These are phyloP conservation scores for Sclerotinia minor DNA, from an alignment of 2,329 filamentous ascomycete genomes.

Conservation along the genomic window DNA sequence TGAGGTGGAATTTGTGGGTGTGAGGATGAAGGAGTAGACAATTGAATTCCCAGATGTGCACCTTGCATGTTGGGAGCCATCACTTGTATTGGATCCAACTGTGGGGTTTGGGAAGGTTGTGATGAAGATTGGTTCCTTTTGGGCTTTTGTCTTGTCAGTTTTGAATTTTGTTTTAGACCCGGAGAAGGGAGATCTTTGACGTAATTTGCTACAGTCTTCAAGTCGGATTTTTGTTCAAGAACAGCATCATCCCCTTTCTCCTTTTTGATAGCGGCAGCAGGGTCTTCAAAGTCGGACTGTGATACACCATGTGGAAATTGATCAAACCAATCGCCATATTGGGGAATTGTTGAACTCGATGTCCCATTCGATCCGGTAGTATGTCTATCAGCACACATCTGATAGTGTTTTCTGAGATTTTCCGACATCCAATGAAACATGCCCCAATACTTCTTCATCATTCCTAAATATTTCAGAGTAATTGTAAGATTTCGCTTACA, in stretches of 20 bases:
- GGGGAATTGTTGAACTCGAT: slow-evolving; percentile 67
- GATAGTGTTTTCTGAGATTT: slow-evolving; percentile 85
- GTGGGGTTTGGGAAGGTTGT: slow-evolving; percentile 32
- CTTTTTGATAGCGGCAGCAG: slow-evolving; percentile 64
- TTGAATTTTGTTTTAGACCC: slow-evolving; percentile 40
- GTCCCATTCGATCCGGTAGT: slow-evolving; percentile 50
- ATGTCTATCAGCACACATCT: slow-evolving; percentile 78
- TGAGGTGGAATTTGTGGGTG: slow-evolving; percentile 27
- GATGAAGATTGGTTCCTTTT: slow-evolving; percentile 43
- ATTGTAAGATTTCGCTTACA: slow-evolving; percentile 83
- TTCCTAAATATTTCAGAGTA: slow-evolving; percentile 86
- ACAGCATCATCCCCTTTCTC: slow-evolving; percentile 85
- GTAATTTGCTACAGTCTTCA: slow-evolving; percentile 95
- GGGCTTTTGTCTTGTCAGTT: slow-evolving; percentile 44
- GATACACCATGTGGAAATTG: slow-evolving; percentile 91
- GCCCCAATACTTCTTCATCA: slow-evolving; percentile 97
- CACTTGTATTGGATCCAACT: slow-evolving; percentile 34
- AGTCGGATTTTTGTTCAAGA: slow-evolving; percentile 80
- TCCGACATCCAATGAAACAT: slow-evolving; percentile 98
- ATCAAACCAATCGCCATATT: slow-evolving; percentile 98
- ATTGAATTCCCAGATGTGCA: slow-evolving; percentile 12
- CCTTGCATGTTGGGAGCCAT: slow-evolving; percentile 31
- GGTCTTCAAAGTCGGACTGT: slow-evolving; percentile 78
- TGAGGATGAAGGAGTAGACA: background rate
- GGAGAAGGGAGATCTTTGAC: slow-evolving; percentile 71